phyloP scores from a whole-genome alignment of 202 grass and related monocot genomes.

The Elaeis oleifera region DNA sequence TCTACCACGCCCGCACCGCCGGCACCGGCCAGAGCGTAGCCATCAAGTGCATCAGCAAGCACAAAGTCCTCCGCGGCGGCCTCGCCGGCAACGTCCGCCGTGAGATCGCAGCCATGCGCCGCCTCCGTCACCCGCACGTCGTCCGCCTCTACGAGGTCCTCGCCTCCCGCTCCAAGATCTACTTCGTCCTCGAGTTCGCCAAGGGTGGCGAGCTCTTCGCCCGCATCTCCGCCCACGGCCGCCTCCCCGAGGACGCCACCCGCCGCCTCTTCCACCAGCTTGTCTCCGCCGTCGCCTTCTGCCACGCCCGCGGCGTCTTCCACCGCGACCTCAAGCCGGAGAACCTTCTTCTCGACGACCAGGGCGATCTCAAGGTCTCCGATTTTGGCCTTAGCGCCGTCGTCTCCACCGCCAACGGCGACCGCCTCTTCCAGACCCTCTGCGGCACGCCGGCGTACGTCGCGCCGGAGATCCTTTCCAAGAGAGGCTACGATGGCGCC shows the following conservation, averaged over 20 bases:
- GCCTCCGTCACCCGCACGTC: conserved; percentile 3
- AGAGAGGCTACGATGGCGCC: not conserved
- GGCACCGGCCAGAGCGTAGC: conserved; percentile 7
- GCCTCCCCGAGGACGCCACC: not conserved
- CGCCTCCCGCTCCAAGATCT: conserved; percentile 5
- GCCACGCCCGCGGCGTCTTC: conserved; percentile 7
- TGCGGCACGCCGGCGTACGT: conserved; percentile 15
- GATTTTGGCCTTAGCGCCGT: conserved; percentile 3
- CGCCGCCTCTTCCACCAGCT: conserved; percentile 12
- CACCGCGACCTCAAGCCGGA: conserved; percentile 10
- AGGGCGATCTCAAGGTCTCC: not conserved
- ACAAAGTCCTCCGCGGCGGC: not conserved
- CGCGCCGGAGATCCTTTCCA: conserved; percentile 4
- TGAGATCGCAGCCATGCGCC: conserved; percentile 11
- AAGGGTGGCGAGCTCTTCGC: conserved; percentile 15
- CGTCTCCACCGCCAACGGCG: not conserved
- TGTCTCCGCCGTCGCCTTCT: conserved; percentile 10
- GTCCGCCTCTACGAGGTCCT: conserved; percentile 9
- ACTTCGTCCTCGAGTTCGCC: conserved; percentile 12
- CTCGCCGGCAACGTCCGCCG: not conserved
- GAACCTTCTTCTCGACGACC: conserved; percentile 6
- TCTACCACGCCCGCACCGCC: not conserved
- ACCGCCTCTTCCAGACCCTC: not conserved
- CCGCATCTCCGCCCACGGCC: not conserved
- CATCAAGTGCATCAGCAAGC: conserved; percentile 7